Percentiles rank a stretch among this genome's conserved stretches.
Conservation (phyloP, 2,329 filamentous ascomycete genomes). For the Fusarium oxysporum region DNA sequence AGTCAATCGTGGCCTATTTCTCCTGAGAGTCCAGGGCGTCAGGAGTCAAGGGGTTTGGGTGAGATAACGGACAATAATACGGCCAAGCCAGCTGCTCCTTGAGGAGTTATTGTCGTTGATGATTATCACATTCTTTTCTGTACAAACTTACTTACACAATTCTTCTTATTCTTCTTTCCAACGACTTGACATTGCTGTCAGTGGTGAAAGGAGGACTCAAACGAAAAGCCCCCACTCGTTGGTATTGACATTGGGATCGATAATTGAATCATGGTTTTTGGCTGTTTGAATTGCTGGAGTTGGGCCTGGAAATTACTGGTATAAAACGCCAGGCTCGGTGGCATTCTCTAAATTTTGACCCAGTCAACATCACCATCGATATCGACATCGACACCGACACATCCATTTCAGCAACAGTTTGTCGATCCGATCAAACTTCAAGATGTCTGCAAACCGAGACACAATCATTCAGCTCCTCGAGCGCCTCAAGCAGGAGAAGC, state of each 20-base stretch:
- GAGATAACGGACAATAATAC: background rate
- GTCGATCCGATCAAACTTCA: background rate
- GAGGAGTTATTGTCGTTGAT: background rate
- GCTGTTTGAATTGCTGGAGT: background rate
- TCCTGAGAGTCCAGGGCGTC: background rate
- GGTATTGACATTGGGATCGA: background rate
- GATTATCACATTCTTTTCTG: background rate
- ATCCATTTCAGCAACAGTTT: background rate
- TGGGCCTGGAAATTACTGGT: background rate
- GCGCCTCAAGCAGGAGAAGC: constrained; percentile 5
- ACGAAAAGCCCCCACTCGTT: background rate
- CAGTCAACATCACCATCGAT: constrained; percentile 9
- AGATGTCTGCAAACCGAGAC: background rate
- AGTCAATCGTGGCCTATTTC: constrained; percentile 18
- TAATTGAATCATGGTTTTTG: background rate
- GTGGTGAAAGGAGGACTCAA: background rate
- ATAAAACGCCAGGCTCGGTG: background rate
- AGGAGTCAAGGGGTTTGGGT: background rate
- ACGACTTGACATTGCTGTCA: background rate
- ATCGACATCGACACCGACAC: background rate
- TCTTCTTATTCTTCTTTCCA: background rate
- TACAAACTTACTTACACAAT: background rate
- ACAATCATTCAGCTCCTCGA: constrained; percentile 14
- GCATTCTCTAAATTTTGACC: background rate
- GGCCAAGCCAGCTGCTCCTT: background rate